These are phyloP conservation scores for Cercospora berteroae DNA, from an alignment of 2,329 filamentous ascomycete genomes.

Conservation along the genomic window DNA sequence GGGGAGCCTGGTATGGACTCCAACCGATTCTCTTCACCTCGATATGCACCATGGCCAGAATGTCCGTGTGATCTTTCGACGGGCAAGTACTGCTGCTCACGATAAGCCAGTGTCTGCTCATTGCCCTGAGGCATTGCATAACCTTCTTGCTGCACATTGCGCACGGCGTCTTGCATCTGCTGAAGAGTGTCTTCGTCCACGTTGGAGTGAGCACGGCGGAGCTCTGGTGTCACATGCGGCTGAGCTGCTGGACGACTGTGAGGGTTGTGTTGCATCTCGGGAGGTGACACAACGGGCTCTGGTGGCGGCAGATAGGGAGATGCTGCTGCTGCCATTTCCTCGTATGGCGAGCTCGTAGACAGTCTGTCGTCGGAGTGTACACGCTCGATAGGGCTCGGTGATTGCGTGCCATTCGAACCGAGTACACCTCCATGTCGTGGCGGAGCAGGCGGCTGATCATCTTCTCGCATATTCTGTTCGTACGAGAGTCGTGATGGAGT, in stretches of 20 bases:
- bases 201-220: constrained; percentile 76
- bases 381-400: constrained; percentile 43
- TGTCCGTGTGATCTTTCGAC: constrained; percentile 36
- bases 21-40: constrained; percentile 39
- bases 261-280: constrained; percentile 73
- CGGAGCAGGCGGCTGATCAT: constrained; percentile 43
- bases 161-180: constrained; percentile 69
- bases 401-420: constrained; percentile 40
- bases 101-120: constrained; percentile 20
- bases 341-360: constrained; percentile 45
- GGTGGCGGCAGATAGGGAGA: constrained; percentile 50
- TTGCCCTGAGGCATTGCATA: constrained; percentile 8
- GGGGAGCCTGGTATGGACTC: constrained; percentile 50
- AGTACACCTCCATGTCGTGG: constrained; percentile 40
- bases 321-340: constrained; percentile 47
- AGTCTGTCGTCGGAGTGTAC: constrained; percentile 57
- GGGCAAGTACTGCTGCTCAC: constrained; percentile 39
- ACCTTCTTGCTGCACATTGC: constrained; percentile 31
- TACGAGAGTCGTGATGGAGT: constrained; percentile 43
- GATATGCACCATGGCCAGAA: constrained; percentile 14
- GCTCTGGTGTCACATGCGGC: constrained; percentile 72
- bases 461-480: constrained; percentile 32
- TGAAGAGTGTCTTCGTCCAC: constrained; percentile 79
- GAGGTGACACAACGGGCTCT: constrained; percentile 74
- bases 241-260: constrained; percentile 66